Evolutionary conservation across 2,329 filamentous ascomycete genomes (phyloP).

Genomic region (Aspergillus spinulosporus): DNA sequence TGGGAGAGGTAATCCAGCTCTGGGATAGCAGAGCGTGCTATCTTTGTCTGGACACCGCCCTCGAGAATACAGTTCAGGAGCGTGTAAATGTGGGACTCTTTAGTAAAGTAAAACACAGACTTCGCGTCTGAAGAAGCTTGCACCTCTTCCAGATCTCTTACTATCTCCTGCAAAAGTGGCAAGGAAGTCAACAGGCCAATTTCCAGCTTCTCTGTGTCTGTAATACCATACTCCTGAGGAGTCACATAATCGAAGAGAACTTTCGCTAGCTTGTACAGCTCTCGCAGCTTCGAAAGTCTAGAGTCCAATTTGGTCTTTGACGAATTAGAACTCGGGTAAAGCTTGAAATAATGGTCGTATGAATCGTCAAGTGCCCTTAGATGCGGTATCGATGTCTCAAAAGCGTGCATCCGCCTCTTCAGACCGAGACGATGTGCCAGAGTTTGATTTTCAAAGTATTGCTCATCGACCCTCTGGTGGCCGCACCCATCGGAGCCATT

Average conservation of each 20-base stretch:
- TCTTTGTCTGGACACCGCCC: constrained; percentile 95
- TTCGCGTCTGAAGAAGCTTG: constrained; percentile 93
- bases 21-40: constrained; percentile 89
- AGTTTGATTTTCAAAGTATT: constrained; percentile 32
- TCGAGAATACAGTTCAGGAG: constrained; percentile 97
- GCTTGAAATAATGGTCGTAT: constrained; percentile 78
- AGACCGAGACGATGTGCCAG: constrained; percentile 49
- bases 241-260: constrained; percentile 98
- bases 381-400: constrained; percentile 45
- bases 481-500: constrained; percentile 21
- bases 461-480: constrained; percentile 32
- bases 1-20: constrained; percentile 97
- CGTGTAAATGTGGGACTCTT: constrained; percentile 98
- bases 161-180: constrained; percentile 92
- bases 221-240: constrained; percentile 96
- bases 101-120: constrained; percentile 98
- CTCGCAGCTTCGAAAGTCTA: constrained; percentile 81
- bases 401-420: constrained; percentile 53
- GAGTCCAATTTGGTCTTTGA: constrained; percentile 81
- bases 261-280: constrained; percentile 91
- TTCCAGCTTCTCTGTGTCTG: constrained; percentile 94
- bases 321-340: constrained; percentile 75
- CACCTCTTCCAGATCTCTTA: constrained; percentile 93
- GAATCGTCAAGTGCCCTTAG: constrained; percentile 52
- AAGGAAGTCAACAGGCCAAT: constrained; percentile 93